These are phyloP conservation scores for Sugiyamaella marilandica DNA, from an alignment of 805 yeast genomes.

Conservation along the genomic window DNA sequence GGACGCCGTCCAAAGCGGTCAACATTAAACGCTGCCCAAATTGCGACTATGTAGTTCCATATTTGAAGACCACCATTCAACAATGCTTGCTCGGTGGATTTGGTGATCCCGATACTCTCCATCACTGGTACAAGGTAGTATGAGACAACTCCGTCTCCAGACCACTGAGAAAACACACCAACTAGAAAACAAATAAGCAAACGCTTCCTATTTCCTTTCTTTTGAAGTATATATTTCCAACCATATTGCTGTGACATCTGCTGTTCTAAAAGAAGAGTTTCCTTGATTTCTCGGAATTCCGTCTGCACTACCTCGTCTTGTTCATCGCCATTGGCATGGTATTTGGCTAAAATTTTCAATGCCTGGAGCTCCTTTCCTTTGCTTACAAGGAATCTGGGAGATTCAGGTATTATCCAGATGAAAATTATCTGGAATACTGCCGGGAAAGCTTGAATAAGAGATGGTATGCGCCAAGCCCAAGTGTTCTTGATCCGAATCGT, in stretches of 20 bases:
- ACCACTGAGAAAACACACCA: conserved; percentile 16
- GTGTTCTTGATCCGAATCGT: conserved; percentile 10
- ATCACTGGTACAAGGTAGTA: conserved; percentile 50
- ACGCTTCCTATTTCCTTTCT: conserved; percentile 14
- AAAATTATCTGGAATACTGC: conserved; percentile 51
- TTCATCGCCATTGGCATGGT: conserved; percentile 26
- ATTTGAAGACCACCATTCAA: conserved; percentile 20
- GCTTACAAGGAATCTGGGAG: conserved; percentile 76
- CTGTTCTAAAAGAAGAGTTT: conserved; percentile 23
- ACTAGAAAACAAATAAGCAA: conserved; percentile 9
- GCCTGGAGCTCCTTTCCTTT: conserved; percentile 61
- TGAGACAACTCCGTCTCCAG: conserved; percentile 19
- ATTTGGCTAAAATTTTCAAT: conserved; percentile 34
- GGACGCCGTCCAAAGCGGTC: conserved; percentile 13
- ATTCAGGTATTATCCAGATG: conserved; percentile 68
- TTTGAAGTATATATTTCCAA: conserved; percentile 17
- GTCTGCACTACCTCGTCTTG: conserved; percentile 22
- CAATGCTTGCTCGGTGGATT: conserved; percentile 15
- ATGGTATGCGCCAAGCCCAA: conserved; percentile 70
- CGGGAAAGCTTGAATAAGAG: conserved; percentile 62
- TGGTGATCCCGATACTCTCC: conserved; percentile 48
- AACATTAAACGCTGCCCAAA: conserved; percentile 10
- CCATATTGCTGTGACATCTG: conserved; percentile 10
- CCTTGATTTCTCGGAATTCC: conserved; percentile 22
- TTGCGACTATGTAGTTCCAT: not conserved